Conservation (phyloP, 2,329 filamentous ascomycete genomes). For the Leptographium lundbergii region DNA sequence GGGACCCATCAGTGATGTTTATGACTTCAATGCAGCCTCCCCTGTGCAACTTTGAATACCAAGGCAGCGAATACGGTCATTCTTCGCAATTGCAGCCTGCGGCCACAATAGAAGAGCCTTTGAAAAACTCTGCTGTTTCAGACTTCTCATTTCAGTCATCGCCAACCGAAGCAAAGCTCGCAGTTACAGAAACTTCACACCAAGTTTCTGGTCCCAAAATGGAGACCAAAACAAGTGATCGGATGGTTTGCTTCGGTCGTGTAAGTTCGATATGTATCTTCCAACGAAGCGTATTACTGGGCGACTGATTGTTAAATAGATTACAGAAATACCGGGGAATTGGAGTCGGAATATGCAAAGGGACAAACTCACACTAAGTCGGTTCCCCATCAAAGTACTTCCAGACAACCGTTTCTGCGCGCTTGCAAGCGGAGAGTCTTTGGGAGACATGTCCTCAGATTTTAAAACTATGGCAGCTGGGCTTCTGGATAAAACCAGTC, state of each 20-base stretch:
- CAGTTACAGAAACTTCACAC: no score
- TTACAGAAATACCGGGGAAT: background rate
- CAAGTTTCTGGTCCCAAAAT: no score
- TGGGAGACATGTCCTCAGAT: background rate
- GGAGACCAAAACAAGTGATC: background rate
- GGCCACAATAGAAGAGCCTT: no score
- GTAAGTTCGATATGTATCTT: background rate
- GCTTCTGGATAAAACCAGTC: constrained; percentile 1
- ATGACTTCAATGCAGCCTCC: no score
- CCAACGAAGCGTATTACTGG: background rate
- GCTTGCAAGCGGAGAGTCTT: background rate
- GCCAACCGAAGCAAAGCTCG: no score
- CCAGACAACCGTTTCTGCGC: background rate
- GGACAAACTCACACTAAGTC: background rate
- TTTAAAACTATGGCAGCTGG: constrained; percentile 1
- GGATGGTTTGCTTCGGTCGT: background rate
- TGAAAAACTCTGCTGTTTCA: no score
- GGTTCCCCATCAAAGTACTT: background rate
- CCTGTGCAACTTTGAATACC: no score
- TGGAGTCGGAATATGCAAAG: background rate
- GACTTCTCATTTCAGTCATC: no score
- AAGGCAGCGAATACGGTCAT: no score
- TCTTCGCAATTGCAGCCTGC: no score
- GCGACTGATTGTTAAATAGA: background rate
- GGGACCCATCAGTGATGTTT: no score